Evolutionary conservation across 2,329 filamentous ascomycete species (phyloP).

Genomic region (Chaetomiaceae sp.): DNA sequence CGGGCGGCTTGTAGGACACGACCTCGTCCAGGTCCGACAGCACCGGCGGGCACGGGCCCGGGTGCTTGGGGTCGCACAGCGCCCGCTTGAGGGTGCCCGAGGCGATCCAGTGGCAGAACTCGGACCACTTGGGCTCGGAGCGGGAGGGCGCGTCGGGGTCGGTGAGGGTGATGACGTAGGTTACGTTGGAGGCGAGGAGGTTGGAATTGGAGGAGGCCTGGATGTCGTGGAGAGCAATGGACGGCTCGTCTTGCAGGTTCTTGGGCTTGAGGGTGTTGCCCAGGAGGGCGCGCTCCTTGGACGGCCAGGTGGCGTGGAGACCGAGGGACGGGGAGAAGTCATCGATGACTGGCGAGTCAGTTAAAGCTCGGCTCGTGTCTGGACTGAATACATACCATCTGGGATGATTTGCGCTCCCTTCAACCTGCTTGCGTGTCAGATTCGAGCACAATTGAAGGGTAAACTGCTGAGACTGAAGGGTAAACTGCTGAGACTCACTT

Average conservation of each 20-base stretch:
- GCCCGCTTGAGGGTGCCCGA: constrained; percentile 15
- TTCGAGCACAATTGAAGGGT: too few species aligned
- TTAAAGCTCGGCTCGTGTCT: background rate
- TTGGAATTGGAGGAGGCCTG: background rate
- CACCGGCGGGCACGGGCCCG: background rate
- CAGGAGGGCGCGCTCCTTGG: constrained; percentile 40
- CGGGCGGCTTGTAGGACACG: constrained; percentile 39
- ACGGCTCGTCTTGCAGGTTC: constrained; percentile 33
- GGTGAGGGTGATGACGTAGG: constrained; percentile 35
- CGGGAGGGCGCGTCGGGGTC: constrained; percentile 43
- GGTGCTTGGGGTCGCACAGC: constrained; percentile 10
- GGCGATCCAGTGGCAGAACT: constrained; percentile 45
- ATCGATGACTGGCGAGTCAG: constrained; percentile 46
- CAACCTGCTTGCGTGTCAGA: constrained; percentile 12
- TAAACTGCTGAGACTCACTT: constrained; percentile 6
- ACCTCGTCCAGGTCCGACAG: constrained; percentile 32
- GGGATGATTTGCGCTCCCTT: constrained; percentile 28
- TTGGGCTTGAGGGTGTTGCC: constrained; percentile 46
- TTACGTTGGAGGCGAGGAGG: constrained; percentile 13
- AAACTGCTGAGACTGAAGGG: too few species aligned
- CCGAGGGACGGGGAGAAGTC: constrained; percentile 53
- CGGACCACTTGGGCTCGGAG: constrained; percentile 40
- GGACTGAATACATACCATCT: constrained; percentile 23
- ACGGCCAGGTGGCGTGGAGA: constrained; percentile 45
- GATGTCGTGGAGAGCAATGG: constrained; percentile 23